A percentile compares a stretch with the other conserved stretches of the same genome.
Evolutionary conservation across 768 basidiomycete genomes (phyloP).

Genomic region (Melanogaster broomeanus): DNA sequence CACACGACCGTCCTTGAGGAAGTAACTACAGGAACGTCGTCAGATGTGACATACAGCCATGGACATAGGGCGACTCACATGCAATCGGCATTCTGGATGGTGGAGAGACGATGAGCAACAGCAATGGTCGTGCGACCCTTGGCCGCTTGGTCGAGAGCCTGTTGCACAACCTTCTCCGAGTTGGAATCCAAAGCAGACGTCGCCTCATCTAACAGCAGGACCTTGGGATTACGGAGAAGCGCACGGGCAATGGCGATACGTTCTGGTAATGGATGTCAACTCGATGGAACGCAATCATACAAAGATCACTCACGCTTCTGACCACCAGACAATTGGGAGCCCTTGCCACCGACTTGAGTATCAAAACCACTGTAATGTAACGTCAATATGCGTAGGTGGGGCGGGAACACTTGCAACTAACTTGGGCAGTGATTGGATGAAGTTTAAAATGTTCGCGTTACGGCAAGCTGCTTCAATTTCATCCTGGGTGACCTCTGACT

Average conservation of each 20-base stretch:
- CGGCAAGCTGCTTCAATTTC: slow-evolving; percentile 86
- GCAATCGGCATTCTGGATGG: slow-evolving; percentile 88
- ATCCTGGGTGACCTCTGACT: slow-evolving; percentile 77
- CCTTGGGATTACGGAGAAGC: slow-evolving; percentile 87
- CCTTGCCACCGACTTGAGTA: slow-evolving; percentile 89
- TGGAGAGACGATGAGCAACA: slow-evolving; percentile 92
- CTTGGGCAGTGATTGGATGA: slow-evolving; percentile 83
- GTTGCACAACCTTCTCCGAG: slow-evolving; percentile 94
- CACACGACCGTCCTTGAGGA: slow-evolving; percentile 84
- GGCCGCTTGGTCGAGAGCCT: slow-evolving; percentile 88
- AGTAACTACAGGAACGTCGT: slow-evolving; percentile 55
- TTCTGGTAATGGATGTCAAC: slow-evolving; percentile 35
- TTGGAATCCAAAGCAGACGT: slow-evolving; percentile 90
- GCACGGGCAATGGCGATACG: slow-evolving; percentile 88
- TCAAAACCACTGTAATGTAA: slow-evolving; percentile 74
- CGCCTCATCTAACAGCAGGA: slow-evolving; percentile 86
- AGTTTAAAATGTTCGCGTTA: slow-evolving; percentile 91
- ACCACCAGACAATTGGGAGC: slow-evolving; percentile 85
- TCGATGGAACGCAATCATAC: neutral
- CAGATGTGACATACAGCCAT: neutral
- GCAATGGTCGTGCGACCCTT: slow-evolving; percentile 93
- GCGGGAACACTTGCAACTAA: slow-evolving; percentile 36
- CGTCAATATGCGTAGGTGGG: slow-evolving; percentile 7
- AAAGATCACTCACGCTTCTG: slow-evolving; percentile 66
- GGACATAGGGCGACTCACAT: slow-evolving; percentile 55